Evolutionary conservation across 2,329 filamentous ascomycete species (phyloP), one percentile per base, ranked within the genome.

Genomic region (Akanthomyces lecanii): DNA sequence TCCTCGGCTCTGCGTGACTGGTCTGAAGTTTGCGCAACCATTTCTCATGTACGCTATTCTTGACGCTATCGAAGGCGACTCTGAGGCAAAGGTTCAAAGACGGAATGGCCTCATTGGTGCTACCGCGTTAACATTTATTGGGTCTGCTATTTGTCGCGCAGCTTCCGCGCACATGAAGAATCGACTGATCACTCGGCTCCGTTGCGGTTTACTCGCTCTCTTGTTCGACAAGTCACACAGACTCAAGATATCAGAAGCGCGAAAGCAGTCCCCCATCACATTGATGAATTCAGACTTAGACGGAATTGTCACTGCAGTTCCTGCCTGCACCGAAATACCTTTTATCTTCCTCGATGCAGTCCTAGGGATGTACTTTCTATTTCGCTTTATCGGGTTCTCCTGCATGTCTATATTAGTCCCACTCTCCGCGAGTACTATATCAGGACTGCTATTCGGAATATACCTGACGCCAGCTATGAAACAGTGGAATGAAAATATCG

Each of bases 11-110:
- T 30, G 36, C 23, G 12, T 61, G 4, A 28, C 23, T 12, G 57
- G n/a, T 4, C 25, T 61, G 3, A 52, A 38, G 0, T 61, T 52
- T 25, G 23, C 57, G 1, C 47, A 61, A 25, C 57, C 57, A 8
- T n/a, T 53, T 6, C 1, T 25, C 11, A 61, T 61, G 48, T 18
- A 61, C 6, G 6, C 2, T 1, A 38, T 61, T 5, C 63, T 71
- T 18, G 54, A 65, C 42, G 45, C 67, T 1, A 30, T 67, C 12
- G 42, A 12, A 8, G 18, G 33, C 1, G 67, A 66, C 23, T 48
- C 63, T 12, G 64, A 66, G 12, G 65, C 67, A 44, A 36, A 10
- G 33, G 64, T 65, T 23, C 65, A 53, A 14, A 23, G 28, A 36
- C 33, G 33, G 6, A 44, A 16, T 3, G 36, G 36, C 2, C 4